phyloP scores from a whole-genome alignment of 2,329 filamentous ascomycete genomes.

The Teratosphaeriaceae sp. region DNA sequence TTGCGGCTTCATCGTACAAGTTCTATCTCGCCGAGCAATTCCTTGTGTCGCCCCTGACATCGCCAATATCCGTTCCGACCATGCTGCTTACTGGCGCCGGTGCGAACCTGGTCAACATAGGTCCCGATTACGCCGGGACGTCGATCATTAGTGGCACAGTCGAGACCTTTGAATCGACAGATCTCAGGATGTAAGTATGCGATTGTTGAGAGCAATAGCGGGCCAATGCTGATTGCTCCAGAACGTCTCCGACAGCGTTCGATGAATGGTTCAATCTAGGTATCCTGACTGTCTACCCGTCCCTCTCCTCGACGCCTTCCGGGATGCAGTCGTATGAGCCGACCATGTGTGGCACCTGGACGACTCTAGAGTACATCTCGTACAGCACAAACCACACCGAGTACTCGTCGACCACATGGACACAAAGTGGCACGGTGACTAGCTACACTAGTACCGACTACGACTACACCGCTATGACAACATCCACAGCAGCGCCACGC shows the following conservation, averaged over 20 bases:
- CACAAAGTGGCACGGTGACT: background rate
- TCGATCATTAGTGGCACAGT: conserved; percentile 1
- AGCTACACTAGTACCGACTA: background rate
- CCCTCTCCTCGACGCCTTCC: background rate
- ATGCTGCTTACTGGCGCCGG: background rate
- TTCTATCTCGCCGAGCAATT: background rate
- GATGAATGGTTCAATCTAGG: background rate
- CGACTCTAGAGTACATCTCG: background rate
- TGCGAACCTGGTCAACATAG: background rate
- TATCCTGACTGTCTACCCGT: background rate
- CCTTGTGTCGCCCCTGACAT: background rate
- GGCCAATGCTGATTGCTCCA: background rate
- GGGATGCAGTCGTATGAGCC: background rate
- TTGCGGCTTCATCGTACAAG: background rate
- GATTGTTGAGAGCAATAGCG: background rate
- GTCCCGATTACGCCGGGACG: background rate
- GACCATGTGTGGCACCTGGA: background rate
- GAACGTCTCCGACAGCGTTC: background rate
- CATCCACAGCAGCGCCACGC: background rate
- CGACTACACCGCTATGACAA: background rate
- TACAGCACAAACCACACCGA: background rate
- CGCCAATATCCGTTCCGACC: background rate
- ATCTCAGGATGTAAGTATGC: background rate
- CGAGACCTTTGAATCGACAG: background rate
- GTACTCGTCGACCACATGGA: background rate